A percentile compares a stretch with the other conserved stretches of the same genome.
phyloP scores from a whole-genome alignment of 805 yeast species.

The Tetrapisispora arboricola region DNA sequence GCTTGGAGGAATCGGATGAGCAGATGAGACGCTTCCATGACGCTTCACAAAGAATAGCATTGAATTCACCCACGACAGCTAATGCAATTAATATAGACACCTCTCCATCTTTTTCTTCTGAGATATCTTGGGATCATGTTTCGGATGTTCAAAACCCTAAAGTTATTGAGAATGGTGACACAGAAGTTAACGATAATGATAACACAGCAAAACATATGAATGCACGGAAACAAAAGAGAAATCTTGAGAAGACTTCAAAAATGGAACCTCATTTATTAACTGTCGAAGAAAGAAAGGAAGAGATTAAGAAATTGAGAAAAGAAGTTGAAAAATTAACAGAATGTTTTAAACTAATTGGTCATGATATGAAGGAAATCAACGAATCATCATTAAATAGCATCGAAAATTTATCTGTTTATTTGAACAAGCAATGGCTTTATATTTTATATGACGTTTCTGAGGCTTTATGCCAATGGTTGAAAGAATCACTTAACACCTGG shows the following conservation, averaged over 20 bases:
- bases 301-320: slow-evolving; percentile 27
- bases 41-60: slow-evolving; percentile 29
- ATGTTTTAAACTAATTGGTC: slow-evolving; percentile 29
- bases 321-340: slow-evolving; percentile 33
- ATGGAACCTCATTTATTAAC: slow-evolving; percentile 26
- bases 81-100: background rate
- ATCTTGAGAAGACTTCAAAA: slow-evolving; percentile 10
- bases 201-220: background rate
- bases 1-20: slow-evolving; percentile 27
- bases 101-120: background rate
- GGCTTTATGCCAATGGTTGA: slow-evolving; percentile 29
- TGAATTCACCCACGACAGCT: slow-evolving; percentile 4
- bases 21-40: slow-evolving; percentile 23
- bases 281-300: slow-evolving; percentile 30
- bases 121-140: slow-evolving; percentile 1
- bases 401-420: slow-evolving; percentile 17
- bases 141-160: slow-evolving; percentile 7
- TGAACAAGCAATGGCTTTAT: slow-evolving; percentile 22
- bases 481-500: slow-evolving; percentile 33
- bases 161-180: background rate
- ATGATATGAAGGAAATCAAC: slow-evolving; percentile 32
- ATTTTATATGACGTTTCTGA: slow-evolving; percentile 27
- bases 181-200: background rate
- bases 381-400: slow-evolving; percentile 26
- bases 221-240: slow-evolving; percentile 5